Evolutionary conservation across 2,329 filamentous ascomycete species (phyloP).

Genomic region (Ceratocystis destructans): DNA sequence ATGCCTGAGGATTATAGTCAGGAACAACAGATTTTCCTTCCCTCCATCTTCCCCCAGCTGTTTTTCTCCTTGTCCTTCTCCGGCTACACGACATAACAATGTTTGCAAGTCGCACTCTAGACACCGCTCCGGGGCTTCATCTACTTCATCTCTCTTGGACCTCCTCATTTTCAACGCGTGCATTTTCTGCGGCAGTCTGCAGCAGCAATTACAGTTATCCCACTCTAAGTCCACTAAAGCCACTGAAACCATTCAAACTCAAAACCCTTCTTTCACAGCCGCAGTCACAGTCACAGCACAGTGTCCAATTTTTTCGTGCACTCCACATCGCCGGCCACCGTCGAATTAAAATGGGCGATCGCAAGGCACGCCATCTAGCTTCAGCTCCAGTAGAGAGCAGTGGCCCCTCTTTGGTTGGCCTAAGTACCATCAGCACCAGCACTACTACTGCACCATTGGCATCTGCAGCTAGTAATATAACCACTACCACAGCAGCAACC

Average conservation of each 20-base stretch:
- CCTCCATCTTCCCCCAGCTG: background rate
- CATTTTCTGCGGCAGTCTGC: background rate
- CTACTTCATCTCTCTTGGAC: background rate
- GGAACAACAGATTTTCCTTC: background rate
- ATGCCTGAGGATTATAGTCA: slow-evolving; percentile 1
- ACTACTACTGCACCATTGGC: background rate
- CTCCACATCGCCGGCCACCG: slow-evolving; percentile 9
- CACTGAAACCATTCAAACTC: no score
- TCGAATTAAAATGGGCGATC: slow-evolving; percentile 9
- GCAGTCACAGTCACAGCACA: slow-evolving; percentile 12
- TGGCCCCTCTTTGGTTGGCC: background rate
- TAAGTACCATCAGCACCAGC: background rate
- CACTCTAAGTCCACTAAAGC: no score
- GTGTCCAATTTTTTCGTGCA: slow-evolving; percentile 14
- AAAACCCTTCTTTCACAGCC: background rate
- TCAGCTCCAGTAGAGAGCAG: background rate
- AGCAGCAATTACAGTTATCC: background rate
- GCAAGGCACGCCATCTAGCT: slow-evolving; percentile 15
- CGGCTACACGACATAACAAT: background rate
- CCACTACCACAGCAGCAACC: slow-evolving; percentile 3
- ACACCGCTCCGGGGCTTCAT: background rate
- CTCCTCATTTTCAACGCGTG: background rate
- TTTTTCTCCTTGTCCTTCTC: background rate
- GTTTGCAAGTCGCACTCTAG: background rate
- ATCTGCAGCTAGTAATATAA: background rate